Base-by-base conservation (phyloP, 106 monocot genomes). In the Dendrobium chrysotoxum region DNA sequence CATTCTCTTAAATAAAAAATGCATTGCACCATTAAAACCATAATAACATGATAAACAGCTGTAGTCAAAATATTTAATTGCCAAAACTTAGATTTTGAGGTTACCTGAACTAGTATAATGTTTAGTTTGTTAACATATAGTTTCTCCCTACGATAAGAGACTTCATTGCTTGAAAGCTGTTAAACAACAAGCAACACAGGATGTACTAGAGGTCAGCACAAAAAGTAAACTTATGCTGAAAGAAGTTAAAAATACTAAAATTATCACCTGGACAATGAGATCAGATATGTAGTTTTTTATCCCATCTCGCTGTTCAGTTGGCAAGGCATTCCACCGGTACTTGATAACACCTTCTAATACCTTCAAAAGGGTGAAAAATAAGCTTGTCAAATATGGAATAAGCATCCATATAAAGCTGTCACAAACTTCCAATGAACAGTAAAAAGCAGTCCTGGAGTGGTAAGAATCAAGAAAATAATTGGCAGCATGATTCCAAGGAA, bases 231-330 rank as follows among this genome's bases (percentile, higher is more conserved):
- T 7, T 11, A 30, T 25, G 35, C 16, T 70, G 0, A 30, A n/a
- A 50, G 7, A 16, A 53, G 3, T 0, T 47, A 35, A 20, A 53
- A 39, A 57, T 5, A 81, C 45, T n/a, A 16, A 75, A 26, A 17
- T 54, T 39, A 31, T 26, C 53, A 94, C 98, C 92, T 99, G 91
- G 64, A 99, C 95, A 82, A 99, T 99, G 86, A 95, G 83, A 87
- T 99, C 98, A 77, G 98, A 99, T 78, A 99, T 95, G 79, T 99
- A 99, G 80, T 99, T 99, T 81, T 99, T 99, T 46, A 99, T 99
- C 41, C 98, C 98, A 88, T 95, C 95, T 65, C 98, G 79, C 66
- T 99, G 98, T 79, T 99, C 98, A 82, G 88, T 88, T 17, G 98
- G 98, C 83, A 99, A 90, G 31, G 92, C 95, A 90, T 99, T 99